Evolutionary conservation across 139 green algal genomes (phyloP).

Genomic region (Choricystis sp.): DNA sequence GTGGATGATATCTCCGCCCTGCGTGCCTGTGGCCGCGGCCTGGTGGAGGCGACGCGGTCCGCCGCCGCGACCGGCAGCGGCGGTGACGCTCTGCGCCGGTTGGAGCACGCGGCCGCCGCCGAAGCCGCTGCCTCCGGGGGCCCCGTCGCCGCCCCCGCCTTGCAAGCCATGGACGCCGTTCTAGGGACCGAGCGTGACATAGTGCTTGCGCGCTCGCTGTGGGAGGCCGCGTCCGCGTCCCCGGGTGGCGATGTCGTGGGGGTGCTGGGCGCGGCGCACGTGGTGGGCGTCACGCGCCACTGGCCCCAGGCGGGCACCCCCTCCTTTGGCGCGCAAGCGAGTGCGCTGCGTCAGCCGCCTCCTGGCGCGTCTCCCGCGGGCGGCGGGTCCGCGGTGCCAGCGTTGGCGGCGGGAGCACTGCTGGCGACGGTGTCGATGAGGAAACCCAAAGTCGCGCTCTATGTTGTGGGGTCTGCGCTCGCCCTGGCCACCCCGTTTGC

Average conservation of each 20-base stretch:
- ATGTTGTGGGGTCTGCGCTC: neutral
- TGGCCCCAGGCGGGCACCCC: neutral
- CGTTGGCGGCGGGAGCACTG: neutral
- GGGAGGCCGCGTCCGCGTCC: conserved; percentile 5
- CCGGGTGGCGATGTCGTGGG: conserved; percentile 10
- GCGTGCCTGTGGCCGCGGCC: neutral
- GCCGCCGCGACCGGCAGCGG: no score
- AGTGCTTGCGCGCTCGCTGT: conserved; percentile 10
- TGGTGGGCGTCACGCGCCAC: conserved; percentile 13
- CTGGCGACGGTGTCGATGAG: neutral
- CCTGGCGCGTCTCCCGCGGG: neutral
- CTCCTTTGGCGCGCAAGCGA: neutral
- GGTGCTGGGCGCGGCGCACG: conserved; percentile 17
- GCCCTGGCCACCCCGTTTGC: neutral
- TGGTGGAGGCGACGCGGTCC: neutral
- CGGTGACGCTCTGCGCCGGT: neutral
- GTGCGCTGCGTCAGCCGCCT: neutral
- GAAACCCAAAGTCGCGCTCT: neutral
- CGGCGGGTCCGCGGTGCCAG: neutral
- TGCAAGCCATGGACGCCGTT: neutral
- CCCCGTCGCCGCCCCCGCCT: no score
- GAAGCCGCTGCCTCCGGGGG: no score
- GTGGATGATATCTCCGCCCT: neutral
- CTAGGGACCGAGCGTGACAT: conserved; percentile 20
- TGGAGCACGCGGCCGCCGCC: neutral